A percentile compares a stretch with the other conserved stretches of the same genome.
phyloP scores from a whole-genome alignment of 2,329 filamentous ascomycete genomes.

The Trichoderma breve region DNA sequence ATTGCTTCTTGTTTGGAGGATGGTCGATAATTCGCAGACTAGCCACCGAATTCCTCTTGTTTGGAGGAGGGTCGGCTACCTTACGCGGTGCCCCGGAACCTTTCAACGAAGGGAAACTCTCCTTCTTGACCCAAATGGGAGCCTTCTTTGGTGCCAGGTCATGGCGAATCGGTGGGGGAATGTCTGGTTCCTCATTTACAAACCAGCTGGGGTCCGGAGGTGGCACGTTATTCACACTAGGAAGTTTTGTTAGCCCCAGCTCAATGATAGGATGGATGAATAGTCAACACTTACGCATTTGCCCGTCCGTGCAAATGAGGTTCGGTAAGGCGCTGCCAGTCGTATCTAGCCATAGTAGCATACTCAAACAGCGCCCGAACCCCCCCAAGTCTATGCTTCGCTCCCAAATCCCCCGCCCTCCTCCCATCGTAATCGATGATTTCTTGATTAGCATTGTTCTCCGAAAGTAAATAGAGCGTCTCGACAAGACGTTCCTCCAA shows the following conservation, averaged over 20 bases:
- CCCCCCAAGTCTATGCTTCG: neutral
- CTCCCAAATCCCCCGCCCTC: neutral
- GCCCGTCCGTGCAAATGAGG: neutral
- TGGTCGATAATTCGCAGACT: neutral
- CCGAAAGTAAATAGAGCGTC: neutral
- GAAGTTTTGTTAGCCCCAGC: neutral
- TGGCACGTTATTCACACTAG: neutral
- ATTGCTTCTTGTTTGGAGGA: neutral
- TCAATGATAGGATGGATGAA: neutral
- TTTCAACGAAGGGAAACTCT: neutral
- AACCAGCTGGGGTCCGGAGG: neutral
- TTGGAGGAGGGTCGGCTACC: neutral
- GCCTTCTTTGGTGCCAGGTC: neutral
- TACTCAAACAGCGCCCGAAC: slow-evolving; percentile 12
- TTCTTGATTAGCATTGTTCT: neutral
- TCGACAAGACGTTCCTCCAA: neutral
- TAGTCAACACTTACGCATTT: neutral
- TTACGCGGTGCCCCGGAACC: neutral
- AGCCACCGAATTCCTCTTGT: neutral
- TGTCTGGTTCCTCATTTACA: neutral
- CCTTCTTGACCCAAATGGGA: neutral
- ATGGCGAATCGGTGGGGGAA: neutral
- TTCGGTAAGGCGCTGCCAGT: neutral
- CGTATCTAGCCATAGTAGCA: neutral
- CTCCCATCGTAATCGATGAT: neutral